These are phyloP conservation scores for Russula foetens DNA, from an alignment of 768 basidiomycete genomes.

Conservation along the genomic window DNA sequence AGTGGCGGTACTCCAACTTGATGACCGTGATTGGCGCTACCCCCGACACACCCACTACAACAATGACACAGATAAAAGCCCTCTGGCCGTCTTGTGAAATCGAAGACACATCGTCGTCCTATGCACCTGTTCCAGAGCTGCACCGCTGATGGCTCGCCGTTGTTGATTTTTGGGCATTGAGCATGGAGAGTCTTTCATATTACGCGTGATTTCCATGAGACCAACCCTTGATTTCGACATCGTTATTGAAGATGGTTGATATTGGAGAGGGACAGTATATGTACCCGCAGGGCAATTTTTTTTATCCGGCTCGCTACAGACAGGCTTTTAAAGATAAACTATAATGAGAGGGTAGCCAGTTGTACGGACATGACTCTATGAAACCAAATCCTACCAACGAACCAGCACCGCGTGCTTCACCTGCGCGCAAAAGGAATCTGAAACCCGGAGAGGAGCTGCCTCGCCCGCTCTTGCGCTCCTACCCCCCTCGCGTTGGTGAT, in stretches of 20 bases:
- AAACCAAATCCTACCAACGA: not conserved
- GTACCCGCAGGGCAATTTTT: not conserved
- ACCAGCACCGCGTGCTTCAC: not conserved
- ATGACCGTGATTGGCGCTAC: too few species aligned
- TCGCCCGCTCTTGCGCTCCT: conserved; percentile 86
- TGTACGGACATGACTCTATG: not conserved
- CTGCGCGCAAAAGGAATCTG: conserved; percentile 75
- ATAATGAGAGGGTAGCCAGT: not conserved
- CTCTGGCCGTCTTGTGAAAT: not conserved
- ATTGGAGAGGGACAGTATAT: not conserved
- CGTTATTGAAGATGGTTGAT: not conserved
- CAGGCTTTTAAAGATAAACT: not conserved
- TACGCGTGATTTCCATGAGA: too few species aligned
- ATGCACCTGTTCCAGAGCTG: not conserved
- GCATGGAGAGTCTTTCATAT: not conserved
- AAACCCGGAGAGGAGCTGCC: conserved; percentile 83
- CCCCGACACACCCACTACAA: too few species aligned
- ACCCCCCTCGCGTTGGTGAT: conserved; percentile 80
- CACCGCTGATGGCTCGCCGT: not conserved
- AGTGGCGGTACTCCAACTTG: not conserved
- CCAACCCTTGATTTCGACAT: not conserved
- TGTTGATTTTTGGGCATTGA: not conserved
- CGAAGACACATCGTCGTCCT: not conserved
- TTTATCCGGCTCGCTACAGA: not conserved
- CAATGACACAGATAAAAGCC: not conserved